Base-by-base conservation (phyloP, 2,329 filamentous ascomycete genomes). In the Monilinia polystroma region DNA sequence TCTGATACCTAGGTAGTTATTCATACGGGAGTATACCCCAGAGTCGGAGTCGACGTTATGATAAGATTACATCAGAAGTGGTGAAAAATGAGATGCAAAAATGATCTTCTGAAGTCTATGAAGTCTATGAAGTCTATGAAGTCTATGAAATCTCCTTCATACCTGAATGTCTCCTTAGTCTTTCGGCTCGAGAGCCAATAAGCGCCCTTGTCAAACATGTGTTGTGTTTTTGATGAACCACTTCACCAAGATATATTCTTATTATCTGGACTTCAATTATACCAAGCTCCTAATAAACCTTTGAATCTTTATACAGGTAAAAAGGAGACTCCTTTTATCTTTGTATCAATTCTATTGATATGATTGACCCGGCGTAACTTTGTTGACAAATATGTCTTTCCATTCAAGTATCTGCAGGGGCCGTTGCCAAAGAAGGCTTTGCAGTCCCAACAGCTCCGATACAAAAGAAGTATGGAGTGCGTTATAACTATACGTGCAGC, bases 121-220 rank as follows among this genome's bases (percentile, higher is more conserved):
- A 38, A 51, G 29, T 60, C 45, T 26, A 18, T 51, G 7, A 16
- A 12, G 10, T n/a, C 45, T 47, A 18, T 51, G 7, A 38, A 51
- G 29, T 60, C 45, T 26, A 18, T 51, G 7, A 16, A 12, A 16
- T n/a, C 45, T 47, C 20, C 29, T 51, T 23, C 45, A 51, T 51
- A 6, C 12, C 10, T 26, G 20, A 7, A 60, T 20, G 45, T 12
- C 57, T 38, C 45, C 20, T 51, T 51, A 51, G 29, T 38, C 3
- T 51, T 51, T 60, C 45, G 29, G 43, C n/a, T 35, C 29, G 29
- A 47, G 56, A 23, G 20, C 57, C 45, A 51, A 60, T 51, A 16
- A 60, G 57, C 26, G 45, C n/a, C 26, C 14, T 32, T 10, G 26
- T 49, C n/a, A 16, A 38, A 60, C 7, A 16, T 23, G 3, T 51